These are phyloP conservation scores for Inonotus hispidus DNA, from an alignment of 1,284 basidiomycete species.

Conservation along the genomic window DNA sequence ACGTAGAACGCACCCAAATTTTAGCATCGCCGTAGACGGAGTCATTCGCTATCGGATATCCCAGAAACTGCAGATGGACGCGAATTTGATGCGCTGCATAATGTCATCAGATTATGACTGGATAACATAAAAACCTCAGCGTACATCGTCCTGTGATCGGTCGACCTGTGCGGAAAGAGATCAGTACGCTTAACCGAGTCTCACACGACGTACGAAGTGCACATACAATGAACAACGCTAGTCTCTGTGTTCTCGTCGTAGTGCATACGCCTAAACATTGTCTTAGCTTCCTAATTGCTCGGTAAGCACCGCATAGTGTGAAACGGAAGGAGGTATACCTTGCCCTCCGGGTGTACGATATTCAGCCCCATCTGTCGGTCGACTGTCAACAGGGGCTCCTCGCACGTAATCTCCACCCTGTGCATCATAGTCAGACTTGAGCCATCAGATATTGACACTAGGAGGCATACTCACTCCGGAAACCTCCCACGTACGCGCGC, in stretches of 20 bases:
- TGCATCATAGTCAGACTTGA: background rate
- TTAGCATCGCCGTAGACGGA: slow-evolving; percentile 75
- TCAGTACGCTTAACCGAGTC: background rate
- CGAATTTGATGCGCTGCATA: slow-evolving; percentile 85
- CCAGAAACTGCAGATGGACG: slow-evolving; percentile 94
- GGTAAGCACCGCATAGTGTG: background rate
- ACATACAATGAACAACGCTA: slow-evolving; percentile 84
- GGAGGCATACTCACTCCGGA: slow-evolving; percentile 53
- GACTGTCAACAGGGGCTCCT: slow-evolving; percentile 85
- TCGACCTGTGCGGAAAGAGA: slow-evolving; percentile 46
- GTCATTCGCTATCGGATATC: slow-evolving; percentile 91
- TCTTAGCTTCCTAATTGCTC: slow-evolving; percentile 71
- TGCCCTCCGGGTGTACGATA: slow-evolving; percentile 90
- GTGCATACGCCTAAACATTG: slow-evolving; percentile 80
- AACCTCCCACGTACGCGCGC: slow-evolving; percentile 83
- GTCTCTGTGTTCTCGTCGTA: slow-evolving; percentile 83
- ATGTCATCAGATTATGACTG: background rate
- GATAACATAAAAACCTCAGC: slow-evolving; percentile 27
- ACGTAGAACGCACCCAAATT: slow-evolving; percentile 65
- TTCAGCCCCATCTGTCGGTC: slow-evolving; percentile 96
- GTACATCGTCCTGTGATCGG: slow-evolving; percentile 85
- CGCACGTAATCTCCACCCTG: slow-evolving; percentile 77
- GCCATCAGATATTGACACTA: slow-evolving; percentile 2
- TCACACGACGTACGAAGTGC: slow-evolving; percentile 13
- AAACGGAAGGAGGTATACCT: slow-evolving; percentile 41